Percentiles rank a stretch among this genome's conserved stretches.
Evolutionary conservation across 108 stramenopile genomes (phyloP).

Genomic region (Cyclotella kingstonii): DNA sequence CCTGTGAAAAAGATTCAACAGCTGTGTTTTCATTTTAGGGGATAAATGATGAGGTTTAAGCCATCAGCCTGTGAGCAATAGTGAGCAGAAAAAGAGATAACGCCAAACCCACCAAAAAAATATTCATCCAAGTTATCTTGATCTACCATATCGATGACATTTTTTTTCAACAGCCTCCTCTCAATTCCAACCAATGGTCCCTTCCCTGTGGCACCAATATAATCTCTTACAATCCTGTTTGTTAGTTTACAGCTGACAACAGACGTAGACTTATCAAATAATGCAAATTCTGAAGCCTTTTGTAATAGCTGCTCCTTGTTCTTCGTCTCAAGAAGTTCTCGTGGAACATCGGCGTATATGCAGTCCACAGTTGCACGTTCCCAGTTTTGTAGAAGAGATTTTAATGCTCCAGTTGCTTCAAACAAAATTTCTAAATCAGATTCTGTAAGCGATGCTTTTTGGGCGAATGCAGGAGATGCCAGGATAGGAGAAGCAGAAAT

Average conservation of each 20-base stretch:
- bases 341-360: slow-evolving; percentile 79
- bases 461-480: neutral
- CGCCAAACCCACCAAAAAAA: slow-evolving; percentile 39
- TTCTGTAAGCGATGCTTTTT: slow-evolving; percentile 3
- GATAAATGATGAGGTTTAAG: neutral
- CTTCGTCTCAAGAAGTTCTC: slow-evolving; percentile 70
- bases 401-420: slow-evolving; percentile 27
- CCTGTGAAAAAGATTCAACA: slow-evolving; percentile 59
- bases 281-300: slow-evolving; percentile 71
- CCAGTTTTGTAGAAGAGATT: slow-evolving; percentile 35
- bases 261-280: slow-evolving; percentile 74
- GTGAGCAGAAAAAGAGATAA: neutral
- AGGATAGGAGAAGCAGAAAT: neutral
- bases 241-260: slow-evolving; percentile 69
- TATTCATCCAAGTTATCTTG: slow-evolving; percentile 60
- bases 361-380: slow-evolving; percentile 71
- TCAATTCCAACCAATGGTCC: slow-evolving; percentile 71
- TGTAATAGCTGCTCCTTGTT: slow-evolving; percentile 78
- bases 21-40: slow-evolving; percentile 26
- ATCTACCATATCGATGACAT: slow-evolving; percentile 55
- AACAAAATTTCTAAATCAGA: slow-evolving; percentile 9
- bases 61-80: too few relatives aligned
- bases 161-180: slow-evolving; percentile 47
- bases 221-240: slow-evolving; percentile 67
- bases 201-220: slow-evolving; percentile 73